Conservation (phyloP, 2,329 filamentous ascomycete species). For the Tricladium varicosporioides region DNA sequence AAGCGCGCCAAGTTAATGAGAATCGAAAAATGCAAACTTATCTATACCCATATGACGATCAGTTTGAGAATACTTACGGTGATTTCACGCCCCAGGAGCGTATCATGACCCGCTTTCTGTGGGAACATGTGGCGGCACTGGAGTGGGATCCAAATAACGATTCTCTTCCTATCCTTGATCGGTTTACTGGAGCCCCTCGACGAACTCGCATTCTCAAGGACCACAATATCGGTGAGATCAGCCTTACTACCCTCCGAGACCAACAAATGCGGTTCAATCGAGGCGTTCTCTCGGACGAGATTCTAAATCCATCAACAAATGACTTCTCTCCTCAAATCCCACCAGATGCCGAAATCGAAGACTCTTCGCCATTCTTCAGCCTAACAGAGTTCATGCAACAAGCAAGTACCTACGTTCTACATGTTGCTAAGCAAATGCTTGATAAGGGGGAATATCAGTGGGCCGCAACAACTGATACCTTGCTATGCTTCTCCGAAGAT, state of each 20-base stretch:
- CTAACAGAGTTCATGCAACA: not conserved
- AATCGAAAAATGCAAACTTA: conserved; percentile 13
- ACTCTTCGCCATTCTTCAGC: not conserved
- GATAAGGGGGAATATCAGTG: not conserved
- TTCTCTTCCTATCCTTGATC: no score
- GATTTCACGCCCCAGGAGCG: conserved; percentile 25
- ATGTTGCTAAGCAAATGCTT: not conserved
- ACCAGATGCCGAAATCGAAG: not conserved
- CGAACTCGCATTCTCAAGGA: not conserved
- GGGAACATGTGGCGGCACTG: conserved; percentile 21
- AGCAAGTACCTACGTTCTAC: not conserved
- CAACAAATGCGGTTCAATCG: not conserved
- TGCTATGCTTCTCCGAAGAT: conserved; percentile 50
- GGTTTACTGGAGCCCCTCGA: no score
- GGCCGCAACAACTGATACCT: conserved; percentile 32
- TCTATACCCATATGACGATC: not conserved
- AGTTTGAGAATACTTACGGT: conserved; percentile 18
- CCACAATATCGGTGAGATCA: not conserved
- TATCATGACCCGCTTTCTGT: conserved; percentile 34
- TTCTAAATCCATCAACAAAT: not conserved
- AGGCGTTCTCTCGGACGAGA: not conserved
- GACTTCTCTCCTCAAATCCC: not conserved
- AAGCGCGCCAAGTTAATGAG: not conserved
- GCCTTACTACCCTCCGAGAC: not conserved
- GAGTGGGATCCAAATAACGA: not conserved